Evolutionary conservation across 129 eudicot species (phyloP), one percentile per base, ranked within the genome.

Genomic region (Apium graveolens): DNA sequence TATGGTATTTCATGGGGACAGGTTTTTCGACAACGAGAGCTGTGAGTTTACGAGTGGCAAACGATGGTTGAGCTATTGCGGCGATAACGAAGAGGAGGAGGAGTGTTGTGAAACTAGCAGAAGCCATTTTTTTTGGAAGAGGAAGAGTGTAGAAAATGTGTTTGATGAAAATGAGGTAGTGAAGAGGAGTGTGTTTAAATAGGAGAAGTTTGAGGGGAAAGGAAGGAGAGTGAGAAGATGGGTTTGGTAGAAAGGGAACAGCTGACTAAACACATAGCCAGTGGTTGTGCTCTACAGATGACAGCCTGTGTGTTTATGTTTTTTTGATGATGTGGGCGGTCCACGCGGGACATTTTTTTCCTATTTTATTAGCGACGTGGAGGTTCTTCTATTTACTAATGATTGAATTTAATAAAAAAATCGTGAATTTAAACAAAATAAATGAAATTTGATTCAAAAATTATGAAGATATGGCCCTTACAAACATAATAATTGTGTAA

Each of bases 1-100:
- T 86, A 66, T 93, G 98, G 85, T 93, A 88, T 27, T 86, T 90
- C 39, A 90, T 81, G 0, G 87, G 70, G 11, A 91, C 81, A 0
- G 97, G 97, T 53, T 81, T 83, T 63, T 88, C 79, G 12, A 81
- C 44, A 32, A 90, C 92, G 6, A 90, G 80, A 27, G 82, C 96
- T 17, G 88, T 78, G 78, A 60, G 79, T 4, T 76, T 76, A n/a
- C 79, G 21, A 17, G 79, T 12, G 35, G 79, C 79, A 9, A 38
- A 37, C 6, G 90, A 76, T 11, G 83, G 76, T 65, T 72, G 57
- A 27, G 51, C 26, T 20, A 53, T 12, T 16, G 80, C 44, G 42
- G 37, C 1, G 27, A 70, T 17, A 37, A 88, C 5, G 53, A 81
- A 13, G 81, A 87, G 13, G 48, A 87, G 31, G 17, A 91, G 63